Base-by-base conservation (phyloP, 129 eudicot genomes). In the Pittosporum tobira region DNA sequence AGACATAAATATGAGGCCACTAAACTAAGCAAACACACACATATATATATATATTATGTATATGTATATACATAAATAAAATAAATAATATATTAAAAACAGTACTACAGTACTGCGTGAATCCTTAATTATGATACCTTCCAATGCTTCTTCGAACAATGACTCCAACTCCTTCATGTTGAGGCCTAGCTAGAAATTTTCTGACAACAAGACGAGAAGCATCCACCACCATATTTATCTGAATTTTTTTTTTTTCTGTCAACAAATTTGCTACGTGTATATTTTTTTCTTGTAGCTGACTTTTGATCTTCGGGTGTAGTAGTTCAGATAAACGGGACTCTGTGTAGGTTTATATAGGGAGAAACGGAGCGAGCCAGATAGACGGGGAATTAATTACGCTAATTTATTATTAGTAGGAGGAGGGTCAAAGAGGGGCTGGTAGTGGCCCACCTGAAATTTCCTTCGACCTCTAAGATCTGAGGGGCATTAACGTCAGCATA, bases 91-190 rank as follows among this genome's bases (percentile, higher is more conserved):
- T n/a, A n/a, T n/a, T n/a, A n/a, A n/a, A n/a, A n/a, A n/a, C n/a
- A n/a, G n/a, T n/a, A n/a, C n/a, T n/a, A n/a, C n/a, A n/a, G n/a
- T n/a, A n/a, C n/a, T n/a, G n/a, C n/a, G n/a, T n/a, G n/a, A n/a
- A n/a, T n/a, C n/a, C n/a, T n/a, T n/a, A n/a, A 13, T 48, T 7
- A 4, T 18, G 9, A 47, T 51, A 87, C 95, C 87, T 70, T 58
- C 91, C 91, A 23, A 87, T 79, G 73, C 91, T 82, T 57, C 95
- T 67, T 70, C 95, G 62, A 34, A 87, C 91, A 52, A 70, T 70
- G 25, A 82, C 95, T 49, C 95, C 95, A 50, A 75, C 78, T 10
- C 95, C 95, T 82, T 87, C 95, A 20, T 68, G 87, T 67, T 82
- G 91, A 63, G 91, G 87, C 48, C 83, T 65, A 0, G 95, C 84